These are phyloP conservation scores for Acorus calamus DNA, from an alignment of 106 monocot genomes.

Conservation along the genomic window DNA sequence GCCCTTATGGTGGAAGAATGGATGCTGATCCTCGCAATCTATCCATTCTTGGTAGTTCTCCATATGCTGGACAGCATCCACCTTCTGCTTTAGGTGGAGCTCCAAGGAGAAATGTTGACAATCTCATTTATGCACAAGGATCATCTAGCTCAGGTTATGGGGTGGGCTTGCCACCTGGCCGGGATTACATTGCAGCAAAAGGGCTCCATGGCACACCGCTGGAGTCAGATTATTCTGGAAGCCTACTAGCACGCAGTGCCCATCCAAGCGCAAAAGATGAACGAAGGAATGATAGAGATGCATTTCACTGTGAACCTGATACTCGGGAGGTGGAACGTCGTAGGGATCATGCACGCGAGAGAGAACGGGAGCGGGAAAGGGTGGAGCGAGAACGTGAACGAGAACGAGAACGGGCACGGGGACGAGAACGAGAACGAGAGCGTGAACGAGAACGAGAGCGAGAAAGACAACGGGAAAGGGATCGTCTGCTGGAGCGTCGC, in stretches of 20 bases:
- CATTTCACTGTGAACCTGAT: conserved; percentile 55
- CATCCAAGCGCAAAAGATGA: conserved; percentile 56
- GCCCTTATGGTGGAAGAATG: conserved; percentile 52
- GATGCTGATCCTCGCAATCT: conserved; percentile 64
- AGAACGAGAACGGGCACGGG: conserved; percentile 31
- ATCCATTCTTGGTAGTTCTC: conserved; percentile 44
- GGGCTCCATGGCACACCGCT: conserved; percentile 36
- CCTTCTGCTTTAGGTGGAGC: conserved; percentile 66
- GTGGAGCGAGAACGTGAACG: too few relatives aligned
- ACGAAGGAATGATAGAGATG: conserved; percentile 54
- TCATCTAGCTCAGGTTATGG: conserved; percentile 49
- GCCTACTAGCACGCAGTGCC: conserved; percentile 36
- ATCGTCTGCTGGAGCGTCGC: conserved; percentile 22
- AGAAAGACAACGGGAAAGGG: conserved; percentile 39
- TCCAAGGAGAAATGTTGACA: conserved; percentile 60
- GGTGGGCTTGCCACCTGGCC: conserved; percentile 70
- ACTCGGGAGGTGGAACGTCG: conserved; percentile 71
- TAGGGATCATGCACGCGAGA: conserved; percentile 59
- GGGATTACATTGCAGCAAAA: conserved; percentile 76
- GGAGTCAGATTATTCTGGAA: conserved; percentile 45
- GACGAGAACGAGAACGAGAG: conserved; percentile 20
- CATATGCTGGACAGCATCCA: conserved; percentile 53
- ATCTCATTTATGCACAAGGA: conserved; percentile 54
- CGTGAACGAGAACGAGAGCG: conserved; percentile 36
- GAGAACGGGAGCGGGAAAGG: conserved; percentile 37